These are phyloP conservation scores for Botrytis fabae DNA, from an alignment of 2,329 filamentous ascomycete genomes.

Conservation along the genomic window DNA sequence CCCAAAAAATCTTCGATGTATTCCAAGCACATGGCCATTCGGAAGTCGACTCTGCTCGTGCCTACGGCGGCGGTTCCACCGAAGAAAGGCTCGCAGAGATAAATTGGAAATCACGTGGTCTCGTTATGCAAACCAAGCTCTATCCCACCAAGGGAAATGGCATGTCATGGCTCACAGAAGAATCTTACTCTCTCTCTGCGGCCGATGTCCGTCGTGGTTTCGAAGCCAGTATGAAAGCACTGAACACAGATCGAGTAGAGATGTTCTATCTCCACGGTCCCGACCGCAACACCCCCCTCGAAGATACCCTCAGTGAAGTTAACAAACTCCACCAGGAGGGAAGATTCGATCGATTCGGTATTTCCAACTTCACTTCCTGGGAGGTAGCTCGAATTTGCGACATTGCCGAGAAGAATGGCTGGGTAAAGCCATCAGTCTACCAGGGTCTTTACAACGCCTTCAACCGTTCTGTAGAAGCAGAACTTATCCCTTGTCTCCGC, in stretches of 20 bases:
- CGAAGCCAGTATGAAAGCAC: constrained; percentile 53
- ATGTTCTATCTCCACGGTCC: constrained; percentile 38
- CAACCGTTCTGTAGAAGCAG: constrained; percentile 56
- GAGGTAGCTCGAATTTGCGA: constrained; percentile 39
- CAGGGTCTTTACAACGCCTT: constrained; percentile 42
- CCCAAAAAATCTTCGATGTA: constrained; percentile 54
- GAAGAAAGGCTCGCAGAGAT: constrained; percentile 61
- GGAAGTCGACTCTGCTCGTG: constrained; percentile 68
- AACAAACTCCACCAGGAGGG: constrained; percentile 42
- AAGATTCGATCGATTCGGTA: constrained; percentile 46
- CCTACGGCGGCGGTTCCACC: constrained; percentile 63
- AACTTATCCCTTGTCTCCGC: constrained; percentile 58
- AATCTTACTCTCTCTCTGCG: constrained; percentile 47
- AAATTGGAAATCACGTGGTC: constrained; percentile 61
- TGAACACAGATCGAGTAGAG: constrained; percentile 49
- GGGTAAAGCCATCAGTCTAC: constrained; percentile 41
- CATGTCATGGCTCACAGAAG: background rate
- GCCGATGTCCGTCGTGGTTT: constrained; percentile 51
- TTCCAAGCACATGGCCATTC: constrained; percentile 66
- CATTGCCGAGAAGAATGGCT: constrained; percentile 41
- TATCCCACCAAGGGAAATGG: constrained; percentile 26
- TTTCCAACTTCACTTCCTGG: constrained; percentile 59
- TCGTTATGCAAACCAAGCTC: constrained; percentile 61
- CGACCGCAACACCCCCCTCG: constrained; percentile 36
- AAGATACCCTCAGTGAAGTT: constrained; percentile 38